Percentiles rank a stretch among this genome's conserved stretches.
Conservation (phyloP, 2,329 filamentous ascomycete species). For the Stagonosporopsis vannaccii region DNA sequence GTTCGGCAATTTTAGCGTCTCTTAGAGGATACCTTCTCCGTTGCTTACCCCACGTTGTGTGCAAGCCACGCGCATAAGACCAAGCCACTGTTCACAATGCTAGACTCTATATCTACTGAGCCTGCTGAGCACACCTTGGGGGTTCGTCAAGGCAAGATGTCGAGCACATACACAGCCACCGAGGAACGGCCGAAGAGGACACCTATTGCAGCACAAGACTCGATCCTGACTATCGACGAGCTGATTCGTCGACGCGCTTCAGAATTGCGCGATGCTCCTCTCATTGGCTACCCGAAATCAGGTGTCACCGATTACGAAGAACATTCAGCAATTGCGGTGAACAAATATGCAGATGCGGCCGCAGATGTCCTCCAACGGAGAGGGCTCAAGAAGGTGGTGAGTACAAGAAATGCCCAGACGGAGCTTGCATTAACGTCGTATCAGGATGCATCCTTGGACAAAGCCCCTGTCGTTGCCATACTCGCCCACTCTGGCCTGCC, state of each 20-base stretch:
- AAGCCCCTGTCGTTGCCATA: conserved; percentile 53
- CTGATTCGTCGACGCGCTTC: conserved; percentile 33
- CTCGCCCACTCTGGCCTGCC: conserved; percentile 63
- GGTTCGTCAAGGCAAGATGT: conserved; percentile 20
- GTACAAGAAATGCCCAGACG: conserved; percentile 7
- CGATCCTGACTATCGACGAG: conserved; percentile 36
- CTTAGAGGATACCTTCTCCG: conserved; percentile 17
- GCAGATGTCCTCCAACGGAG: conserved; percentile 27
- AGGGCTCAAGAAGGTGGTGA: conserved; percentile 31
- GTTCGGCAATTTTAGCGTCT: conserved; percentile 6
- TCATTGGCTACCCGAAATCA: conserved; percentile 34
- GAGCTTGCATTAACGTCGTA: conserved; percentile 6
- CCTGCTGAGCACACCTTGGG: background rate
- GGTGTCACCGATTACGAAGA: conserved; percentile 35
- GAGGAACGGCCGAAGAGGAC: conserved; percentile 11
- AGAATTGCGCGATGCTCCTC: conserved; percentile 23
- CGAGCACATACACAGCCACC: conserved; percentile 17
- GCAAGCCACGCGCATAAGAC: conserved; percentile 20
- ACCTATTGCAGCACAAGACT: conserved; percentile 10
- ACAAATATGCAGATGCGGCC: conserved; percentile 36
- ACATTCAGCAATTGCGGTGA: conserved; percentile 34
- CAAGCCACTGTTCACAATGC: conserved; percentile 13
- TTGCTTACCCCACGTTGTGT: conserved; percentile 2
- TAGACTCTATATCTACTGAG: conserved; percentile 7
- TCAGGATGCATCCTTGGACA: conserved; percentile 24